Evolutionary conservation across 2,329 filamentous ascomycete genomes (phyloP), one percentile per base, ranked within the genome.

Genomic region (Sporothrix protearum): DNA sequence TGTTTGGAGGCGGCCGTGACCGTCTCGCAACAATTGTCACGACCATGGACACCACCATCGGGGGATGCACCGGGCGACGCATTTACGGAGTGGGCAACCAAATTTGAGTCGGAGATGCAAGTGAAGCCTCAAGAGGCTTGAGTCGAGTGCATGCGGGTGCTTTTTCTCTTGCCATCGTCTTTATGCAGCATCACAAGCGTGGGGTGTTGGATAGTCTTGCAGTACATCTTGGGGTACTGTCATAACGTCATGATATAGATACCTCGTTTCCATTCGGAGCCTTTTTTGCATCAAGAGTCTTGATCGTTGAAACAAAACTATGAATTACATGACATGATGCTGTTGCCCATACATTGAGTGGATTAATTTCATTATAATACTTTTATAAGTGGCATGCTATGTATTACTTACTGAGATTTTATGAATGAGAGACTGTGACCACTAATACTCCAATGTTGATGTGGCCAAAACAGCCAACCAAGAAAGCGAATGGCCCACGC

Each of bases 1-100:
- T 90, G 89, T 76, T 88, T 89, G 73, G 81, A 83, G 1, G 85
- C 88, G 68, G 89, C 91, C 0, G 86, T 86, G 75, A 82, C 80
- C 0, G 86, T 85, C 0, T 84, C 86, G 0, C 84, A 87, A 71
- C 77, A 90, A 64, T 80, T 92, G 14, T 82, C 82, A 67, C 81
- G 83, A 72, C 83, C 85, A 25, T 94, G 92, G 91, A 80, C 86
- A 2, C 19, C 25, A 2, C 19, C 42, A 22, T 36, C 25, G 7
- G 89, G 86, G 0, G 80, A 57, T 8, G 45, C 45, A 5, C 55
- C 85, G 63, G 84, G 87, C 22, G 94, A 97, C 76, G 92, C 91
- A 76, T 97, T 96, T 77, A 91, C 89, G 0, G 83, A 86, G 19
- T 97, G 94, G 94, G 88, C 86, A n/a, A 83, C 82, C 12, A 86